phyloP scores from a whole-genome alignment of 208 protist genomes.

The Novymonas esmeraldas region DNA sequence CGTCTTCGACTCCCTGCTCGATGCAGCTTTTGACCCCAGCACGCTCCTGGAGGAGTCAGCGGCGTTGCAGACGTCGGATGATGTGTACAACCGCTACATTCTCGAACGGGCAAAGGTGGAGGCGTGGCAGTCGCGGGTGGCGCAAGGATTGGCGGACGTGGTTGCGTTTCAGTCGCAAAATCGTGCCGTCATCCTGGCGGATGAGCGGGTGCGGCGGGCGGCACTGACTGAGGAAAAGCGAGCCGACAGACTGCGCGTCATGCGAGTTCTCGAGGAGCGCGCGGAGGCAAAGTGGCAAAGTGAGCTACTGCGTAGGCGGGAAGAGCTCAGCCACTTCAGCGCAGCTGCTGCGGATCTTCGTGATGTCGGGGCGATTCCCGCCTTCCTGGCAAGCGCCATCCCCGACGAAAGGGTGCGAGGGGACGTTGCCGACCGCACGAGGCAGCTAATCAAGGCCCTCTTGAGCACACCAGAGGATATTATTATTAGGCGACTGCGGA shows the following conservation, averaged over 20 bases:
- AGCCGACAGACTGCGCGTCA: conserved; percentile 26
- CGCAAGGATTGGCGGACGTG: conserved; percentile 44
- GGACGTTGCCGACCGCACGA: conserved; percentile 27
- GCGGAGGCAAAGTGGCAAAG: conserved; percentile 43
- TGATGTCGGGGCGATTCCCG: neutral
- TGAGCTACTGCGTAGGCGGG: conserved; percentile 43
- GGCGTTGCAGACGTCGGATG: conserved; percentile 31
- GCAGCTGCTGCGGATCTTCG: conserved; percentile 4
- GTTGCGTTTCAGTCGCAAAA: conserved; percentile 50
- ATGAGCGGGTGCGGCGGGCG: conserved; percentile 35
- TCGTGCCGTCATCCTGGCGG: conserved; percentile 36
- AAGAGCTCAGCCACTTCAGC: conserved; percentile 32
- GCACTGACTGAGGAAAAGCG: conserved; percentile 37
- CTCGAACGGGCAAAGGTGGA: conserved; percentile 49
- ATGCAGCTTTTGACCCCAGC: conserved; percentile 14
- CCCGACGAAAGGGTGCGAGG: conserved; percentile 22
- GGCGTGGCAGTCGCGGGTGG: conserved; percentile 69
- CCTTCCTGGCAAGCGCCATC: conserved; percentile 27
- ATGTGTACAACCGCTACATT: conserved; percentile 49
- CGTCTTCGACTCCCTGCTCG: conserved; percentile 4
- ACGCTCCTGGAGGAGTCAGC: conserved; percentile 39
- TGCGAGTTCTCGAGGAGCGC: conserved; percentile 23
- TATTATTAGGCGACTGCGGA: conserved; percentile 75
- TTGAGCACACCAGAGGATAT: conserved; percentile 71
- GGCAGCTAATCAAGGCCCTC: conserved; percentile 52